A percentile compares a stretch with the other conserved stretches of the same genome.
These are phyloP conservation scores for Endocarpon pusillum DNA, from an alignment of 495 filamentous ascomycete genomes.

Conservation along the genomic window DNA sequence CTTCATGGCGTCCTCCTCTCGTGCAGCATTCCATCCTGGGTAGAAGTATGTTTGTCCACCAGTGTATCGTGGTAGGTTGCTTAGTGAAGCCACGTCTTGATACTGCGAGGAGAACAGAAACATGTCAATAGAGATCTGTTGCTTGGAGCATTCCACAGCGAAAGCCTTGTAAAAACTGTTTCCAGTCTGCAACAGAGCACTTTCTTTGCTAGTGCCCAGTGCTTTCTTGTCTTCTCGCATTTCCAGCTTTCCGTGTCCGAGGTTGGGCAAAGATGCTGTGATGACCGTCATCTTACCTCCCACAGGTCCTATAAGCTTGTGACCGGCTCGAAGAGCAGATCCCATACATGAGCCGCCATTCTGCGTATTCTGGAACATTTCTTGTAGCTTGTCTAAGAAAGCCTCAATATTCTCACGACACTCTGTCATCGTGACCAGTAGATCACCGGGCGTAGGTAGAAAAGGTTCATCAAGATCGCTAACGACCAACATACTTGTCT, in stretches of 20 bases:
- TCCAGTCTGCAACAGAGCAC: slow-evolving; percentile 66
- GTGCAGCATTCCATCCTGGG: slow-evolving; percentile 88
- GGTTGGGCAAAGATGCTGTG: slow-evolving; percentile 75
- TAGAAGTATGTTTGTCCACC: slow-evolving; percentile 98
- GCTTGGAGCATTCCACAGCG: slow-evolving; percentile 96
- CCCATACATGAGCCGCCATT: slow-evolving; percentile 81
- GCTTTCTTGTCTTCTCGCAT: slow-evolving; percentile 95
- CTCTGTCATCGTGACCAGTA: slow-evolving; percentile 82
- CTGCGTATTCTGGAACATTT: slow-evolving; percentile 92
- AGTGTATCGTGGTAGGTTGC: slow-evolving; percentile 87
- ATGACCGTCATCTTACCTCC: slow-evolving; percentile 90
- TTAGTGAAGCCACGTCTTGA: slow-evolving; percentile 89
- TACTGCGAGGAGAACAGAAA: slow-evolving; percentile 96
- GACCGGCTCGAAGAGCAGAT: slow-evolving; percentile 76
- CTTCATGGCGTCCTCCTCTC: slow-evolving; percentile 89
- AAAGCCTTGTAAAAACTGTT: slow-evolving; percentile 99
- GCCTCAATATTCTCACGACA: slow-evolving; percentile 77
- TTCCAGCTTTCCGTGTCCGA: slow-evolving; percentile 77
- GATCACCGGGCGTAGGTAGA: slow-evolving; percentile 79
- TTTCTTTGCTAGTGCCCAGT: slow-evolving; percentile 86
- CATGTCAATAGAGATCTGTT: slow-evolving; percentile 98
- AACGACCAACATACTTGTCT: slow-evolving; percentile 82
- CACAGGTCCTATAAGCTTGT: slow-evolving; percentile 83
- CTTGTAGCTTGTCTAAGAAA: slow-evolving; percentile 79
- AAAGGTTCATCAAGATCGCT: slow-evolving; percentile 96